These are phyloP conservation scores for Mucor velutinosus DNA, from an alignment of 371 early-diverging fungal species.

Conservation along the genomic window DNA sequence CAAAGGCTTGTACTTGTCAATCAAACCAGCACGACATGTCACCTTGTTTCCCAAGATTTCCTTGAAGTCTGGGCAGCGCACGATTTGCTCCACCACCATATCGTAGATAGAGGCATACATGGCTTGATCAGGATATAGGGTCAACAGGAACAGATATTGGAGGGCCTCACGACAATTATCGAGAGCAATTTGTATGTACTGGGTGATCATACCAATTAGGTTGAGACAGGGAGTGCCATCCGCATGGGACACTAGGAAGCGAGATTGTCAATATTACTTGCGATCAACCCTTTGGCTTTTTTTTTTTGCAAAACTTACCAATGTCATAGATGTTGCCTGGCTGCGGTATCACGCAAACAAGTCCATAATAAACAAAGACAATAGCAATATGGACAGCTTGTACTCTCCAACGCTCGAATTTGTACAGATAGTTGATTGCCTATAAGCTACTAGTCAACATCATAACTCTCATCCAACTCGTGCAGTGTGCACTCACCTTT, in stretches of 20 bases:
- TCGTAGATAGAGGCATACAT: slow-evolving; percentile 40
- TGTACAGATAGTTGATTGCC: slow-evolving; percentile 75
- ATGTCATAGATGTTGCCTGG: slow-evolving; percentile 27
- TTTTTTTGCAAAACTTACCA: slow-evolving; percentile 31
- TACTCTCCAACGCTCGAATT: slow-evolving; percentile 57
- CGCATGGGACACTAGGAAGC: background rate
- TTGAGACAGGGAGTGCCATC: slow-evolving; percentile 38
- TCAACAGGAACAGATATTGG: slow-evolving; percentile 67
- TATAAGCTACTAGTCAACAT: slow-evolving; percentile 15
- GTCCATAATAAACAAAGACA: slow-evolving; percentile 75
- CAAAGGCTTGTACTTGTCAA: slow-evolving; percentile 1
- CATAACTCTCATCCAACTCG: background rate
- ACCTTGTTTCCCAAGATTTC: background rate
- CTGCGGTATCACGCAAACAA: slow-evolving; percentile 71
- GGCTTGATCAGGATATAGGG: slow-evolving; percentile 50
- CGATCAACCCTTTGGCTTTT: background rate
- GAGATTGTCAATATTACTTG: background rate
- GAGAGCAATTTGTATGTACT: slow-evolving; percentile 55
- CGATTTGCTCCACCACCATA: slow-evolving; percentile 47
- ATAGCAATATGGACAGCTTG: slow-evolving; percentile 94
- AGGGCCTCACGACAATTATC: slow-evolving; percentile 59
- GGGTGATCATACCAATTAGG: slow-evolving; percentile 63
- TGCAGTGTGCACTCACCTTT: slow-evolving; percentile 38
- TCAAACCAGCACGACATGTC: background rate
- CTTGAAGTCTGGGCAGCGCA: slow-evolving; percentile 58